Percentiles rank a stretch among this genome's conserved stretches.
Evolutionary conservation across 140 eudicot genomes (phyloP).

Genomic region (Oenanthe javanica): DNA sequence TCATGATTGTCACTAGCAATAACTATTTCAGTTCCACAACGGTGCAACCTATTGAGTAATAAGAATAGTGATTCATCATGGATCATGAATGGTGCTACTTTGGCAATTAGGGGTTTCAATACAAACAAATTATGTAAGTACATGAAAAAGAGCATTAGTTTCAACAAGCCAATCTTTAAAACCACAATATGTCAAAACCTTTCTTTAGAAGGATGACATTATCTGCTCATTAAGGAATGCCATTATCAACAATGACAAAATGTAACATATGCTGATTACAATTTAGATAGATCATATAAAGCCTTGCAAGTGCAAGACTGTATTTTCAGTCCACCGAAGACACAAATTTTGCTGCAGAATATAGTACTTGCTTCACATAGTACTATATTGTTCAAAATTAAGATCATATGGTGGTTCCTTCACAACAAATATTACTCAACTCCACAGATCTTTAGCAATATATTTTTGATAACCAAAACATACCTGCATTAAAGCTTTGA

Average conservation of each 20-base stretch:
- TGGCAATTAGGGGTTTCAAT: not conserved
- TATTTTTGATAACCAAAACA: slow-evolving; percentile 13
- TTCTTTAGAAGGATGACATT: not conserved
- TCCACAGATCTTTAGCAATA: not conserved
- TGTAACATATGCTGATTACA: not conserved
- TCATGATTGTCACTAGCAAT: not conserved
- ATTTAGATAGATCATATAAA: not conserved
- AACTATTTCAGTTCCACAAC: not conserved
- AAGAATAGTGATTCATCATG: not conserved
- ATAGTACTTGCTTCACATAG: not conserved
- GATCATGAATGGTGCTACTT: not conserved
- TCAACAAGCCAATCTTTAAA: not conserved
- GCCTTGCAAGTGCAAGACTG: slow-evolving; percentile 1
- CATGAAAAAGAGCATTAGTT: not conserved
- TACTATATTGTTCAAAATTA: not conserved
- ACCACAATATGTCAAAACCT: not conserved
- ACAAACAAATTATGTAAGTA: not conserved
- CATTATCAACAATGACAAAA: not conserved
- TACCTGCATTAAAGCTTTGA: slow-evolving; percentile 73
- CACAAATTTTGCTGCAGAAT: not conserved
- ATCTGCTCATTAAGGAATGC: not conserved
- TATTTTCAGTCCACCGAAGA: not conserved
- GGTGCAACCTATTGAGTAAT: not conserved
- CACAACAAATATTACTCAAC: not conserved
- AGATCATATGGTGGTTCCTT: not conserved